These are phyloP conservation scores for Prorocentrum cordatum DNA, from an alignment of 169 alveolate genomes.

Conservation along the genomic window DNA sequence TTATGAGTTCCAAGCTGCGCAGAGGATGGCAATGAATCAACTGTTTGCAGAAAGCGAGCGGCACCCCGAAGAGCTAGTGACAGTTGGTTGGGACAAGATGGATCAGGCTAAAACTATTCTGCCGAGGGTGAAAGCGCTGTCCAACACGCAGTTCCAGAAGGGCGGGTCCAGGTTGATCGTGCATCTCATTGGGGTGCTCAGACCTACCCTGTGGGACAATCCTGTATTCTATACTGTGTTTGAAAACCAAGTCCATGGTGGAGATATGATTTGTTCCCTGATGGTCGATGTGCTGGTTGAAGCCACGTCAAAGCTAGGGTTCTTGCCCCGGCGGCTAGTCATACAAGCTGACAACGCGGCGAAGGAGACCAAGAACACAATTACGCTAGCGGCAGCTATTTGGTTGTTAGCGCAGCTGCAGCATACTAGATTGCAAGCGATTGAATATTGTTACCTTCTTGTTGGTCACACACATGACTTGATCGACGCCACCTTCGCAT, in stretches of 20 bases:
- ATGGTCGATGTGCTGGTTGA: too few species aligned
- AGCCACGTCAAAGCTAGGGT: too few species aligned
- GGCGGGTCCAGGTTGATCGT: not conserved
- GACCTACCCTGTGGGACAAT: not conserved
- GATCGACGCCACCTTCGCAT: not conserved
- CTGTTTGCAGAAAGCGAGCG: not conserved
- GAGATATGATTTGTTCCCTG: not conserved
- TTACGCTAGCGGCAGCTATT: not conserved
- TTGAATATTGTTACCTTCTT: not conserved
- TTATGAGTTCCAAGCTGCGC: constrained; percentile 16
- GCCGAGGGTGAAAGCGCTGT: not conserved
- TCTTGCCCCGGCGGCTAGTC: too few species aligned
- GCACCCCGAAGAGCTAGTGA: not conserved
- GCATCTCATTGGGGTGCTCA: not conserved
- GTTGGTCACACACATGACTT: not conserved
- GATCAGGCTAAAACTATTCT: constrained; percentile 12
- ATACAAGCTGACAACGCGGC: not conserved
- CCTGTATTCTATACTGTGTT: not conserved
- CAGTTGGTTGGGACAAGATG: constrained; percentile 22
- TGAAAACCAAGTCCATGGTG: constrained; percentile 9
- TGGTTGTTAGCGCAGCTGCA: not conserved
- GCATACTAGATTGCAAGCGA: too few species aligned
- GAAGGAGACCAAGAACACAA: not conserved
- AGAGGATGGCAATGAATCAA: not conserved
- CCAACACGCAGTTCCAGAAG: constrained; percentile 1